These are phyloP conservation scores for Trichoderma semiorbis DNA, from an alignment of 2,329 filamentous ascomycete species.

Conservation along the genomic window DNA sequence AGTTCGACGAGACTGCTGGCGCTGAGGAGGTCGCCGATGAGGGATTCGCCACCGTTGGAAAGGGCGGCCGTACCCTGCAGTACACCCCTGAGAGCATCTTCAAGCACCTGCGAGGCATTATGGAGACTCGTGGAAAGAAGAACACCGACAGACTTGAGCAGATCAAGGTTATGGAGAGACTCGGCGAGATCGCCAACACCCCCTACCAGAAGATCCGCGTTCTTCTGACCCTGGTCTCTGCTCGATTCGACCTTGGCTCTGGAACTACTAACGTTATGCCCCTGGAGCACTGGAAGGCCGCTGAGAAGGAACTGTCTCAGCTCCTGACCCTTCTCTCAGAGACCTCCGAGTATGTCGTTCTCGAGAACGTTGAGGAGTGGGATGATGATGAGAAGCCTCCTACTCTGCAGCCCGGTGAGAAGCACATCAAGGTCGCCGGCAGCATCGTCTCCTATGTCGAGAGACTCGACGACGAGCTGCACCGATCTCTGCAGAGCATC, in stretches of 20 bases:
- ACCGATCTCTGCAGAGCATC: conserved; percentile 92
- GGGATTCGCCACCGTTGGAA: conserved; percentile 84
- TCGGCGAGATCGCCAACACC: conserved; percentile 80
- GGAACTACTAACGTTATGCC: conserved; percentile 79
- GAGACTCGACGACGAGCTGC: conserved; percentile 94
- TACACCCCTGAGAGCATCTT: conserved; percentile 98
- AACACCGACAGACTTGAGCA: conserved; percentile 95
- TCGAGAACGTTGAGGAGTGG: conserved; percentile 95
- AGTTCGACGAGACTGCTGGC: conserved; percentile 43
- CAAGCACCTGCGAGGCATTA: conserved; percentile 88
- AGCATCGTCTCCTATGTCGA: conserved; percentile 94
- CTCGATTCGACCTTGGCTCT: conserved; percentile 87
- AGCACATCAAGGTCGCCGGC: conserved; percentile 85
- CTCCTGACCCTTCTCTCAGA: conserved; percentile 76
- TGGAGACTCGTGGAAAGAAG: conserved; percentile 97
- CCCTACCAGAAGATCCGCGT: conserved; percentile 95
- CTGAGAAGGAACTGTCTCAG: conserved; percentile 77
- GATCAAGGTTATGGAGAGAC: conserved; percentile 96
- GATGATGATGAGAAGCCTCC: conserved; percentile 97
- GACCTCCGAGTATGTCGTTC: conserved; percentile 76
- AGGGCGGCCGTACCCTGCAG: conserved; percentile 81
- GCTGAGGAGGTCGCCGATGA: conserved; percentile 59
- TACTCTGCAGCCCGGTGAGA: conserved; percentile 66
- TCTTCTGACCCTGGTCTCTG: conserved; percentile 85
- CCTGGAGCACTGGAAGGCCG: conserved; percentile 94